Evolutionary conservation across 2,329 filamentous ascomycete species (phyloP).

Genomic region (Xylariaceae sp.): DNA sequence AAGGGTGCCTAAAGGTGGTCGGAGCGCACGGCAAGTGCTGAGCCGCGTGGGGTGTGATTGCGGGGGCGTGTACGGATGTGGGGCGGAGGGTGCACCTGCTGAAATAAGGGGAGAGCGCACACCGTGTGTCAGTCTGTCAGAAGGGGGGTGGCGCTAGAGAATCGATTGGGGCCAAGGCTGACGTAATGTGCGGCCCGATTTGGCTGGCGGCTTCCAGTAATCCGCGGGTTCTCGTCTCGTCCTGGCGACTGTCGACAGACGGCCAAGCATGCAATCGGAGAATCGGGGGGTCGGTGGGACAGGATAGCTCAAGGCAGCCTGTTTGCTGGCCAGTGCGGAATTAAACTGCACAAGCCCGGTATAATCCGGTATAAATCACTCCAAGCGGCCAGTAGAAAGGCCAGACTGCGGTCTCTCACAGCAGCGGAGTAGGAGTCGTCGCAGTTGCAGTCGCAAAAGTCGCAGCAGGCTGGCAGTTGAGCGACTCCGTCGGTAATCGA

Average conservation of each 20-base stretch:
- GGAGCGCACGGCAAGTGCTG: conserved; percentile 18
- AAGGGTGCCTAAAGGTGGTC: conserved; percentile 20
- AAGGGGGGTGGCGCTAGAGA: conserved; percentile 25
- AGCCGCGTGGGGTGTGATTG: neutral
- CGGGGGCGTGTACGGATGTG: conserved; percentile 1
- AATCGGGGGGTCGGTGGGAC: conserved; percentile 9
- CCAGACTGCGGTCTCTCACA: neutral
- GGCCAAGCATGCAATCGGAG: conserved; percentile 18
- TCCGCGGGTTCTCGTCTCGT: conserved; percentile 4
- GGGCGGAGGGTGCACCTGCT: conserved; percentile 18
- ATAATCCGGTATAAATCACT: conserved; percentile 2
- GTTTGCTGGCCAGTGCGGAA: conserved; percentile 1
- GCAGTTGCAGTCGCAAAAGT: too few species aligned
- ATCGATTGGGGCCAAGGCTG: conserved; percentile 28
- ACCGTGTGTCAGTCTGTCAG: conserved; percentile 15
- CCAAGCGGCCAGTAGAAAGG: conserved; percentile 11
- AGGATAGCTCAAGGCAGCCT: conserved; percentile 12
- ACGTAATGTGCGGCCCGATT: conserved; percentile 28
- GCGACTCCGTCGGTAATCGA: conserved; percentile 2
- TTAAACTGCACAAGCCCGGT: conserved; percentile 1
- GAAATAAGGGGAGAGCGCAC: conserved; percentile 17
- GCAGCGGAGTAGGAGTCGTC: neutral
- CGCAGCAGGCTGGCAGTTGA: conserved; percentile 5
- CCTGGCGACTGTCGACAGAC: neutral
- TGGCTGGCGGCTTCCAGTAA: conserved; percentile 11